These are phyloP conservation scores for Didymella keratinophila DNA, from an alignment of 2,329 filamentous ascomycete genomes.

Conservation along the genomic window DNA sequence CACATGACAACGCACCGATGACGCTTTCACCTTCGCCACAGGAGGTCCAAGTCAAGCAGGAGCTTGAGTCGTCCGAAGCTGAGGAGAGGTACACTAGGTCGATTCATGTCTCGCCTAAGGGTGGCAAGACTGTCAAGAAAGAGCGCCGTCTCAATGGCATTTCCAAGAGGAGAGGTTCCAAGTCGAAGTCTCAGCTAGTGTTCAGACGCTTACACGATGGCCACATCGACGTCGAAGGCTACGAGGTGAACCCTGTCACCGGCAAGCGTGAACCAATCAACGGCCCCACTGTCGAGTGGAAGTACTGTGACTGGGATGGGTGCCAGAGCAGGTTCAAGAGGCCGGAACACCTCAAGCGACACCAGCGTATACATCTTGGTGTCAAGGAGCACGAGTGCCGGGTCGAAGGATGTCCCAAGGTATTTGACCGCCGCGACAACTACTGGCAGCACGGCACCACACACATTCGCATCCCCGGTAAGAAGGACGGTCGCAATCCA, in stretches of 20 bases:
- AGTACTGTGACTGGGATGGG: slow-evolving; percentile 19
- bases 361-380: slow-evolving; percentile 37
- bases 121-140: slow-evolving; percentile 37
- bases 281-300: slow-evolving; percentile 21
- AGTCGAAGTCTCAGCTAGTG: slow-evolving; percentile 17
- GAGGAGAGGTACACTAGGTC: slow-evolving; percentile 24
- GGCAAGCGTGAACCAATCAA: slow-evolving; percentile 20
- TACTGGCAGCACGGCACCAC: slow-evolving; percentile 45
- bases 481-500: slow-evolving; percentile 39
- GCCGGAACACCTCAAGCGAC: slow-evolving; percentile 44
- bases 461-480: slow-evolving; percentile 37
- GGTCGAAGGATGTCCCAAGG: slow-evolving; percentile 32
- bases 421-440: slow-evolving; percentile 48
- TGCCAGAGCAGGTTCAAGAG: slow-evolving; percentile 32
- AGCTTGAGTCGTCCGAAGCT: slow-evolving; percentile 29
- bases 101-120: slow-evolving; percentile 37
- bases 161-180: slow-evolving; percentile 22
- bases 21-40: slow-evolving; percentile 24
- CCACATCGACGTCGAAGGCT: slow-evolving; percentile 20
- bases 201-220: slow-evolving; percentile 20
- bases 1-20: slow-evolving; percentile 25
- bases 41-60: slow-evolving; percentile 37
- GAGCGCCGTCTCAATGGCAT: slow-evolving; percentile 21
- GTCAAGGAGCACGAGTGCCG: slow-evolving; percentile 33
- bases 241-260: slow-evolving; percentile 13